A percentile compares a stretch with the other conserved stretches of the same genome.
Evolutionary conservation across 371 early-diverging fungal species (phyloP).

Genomic region (Mucor indicus): DNA sequence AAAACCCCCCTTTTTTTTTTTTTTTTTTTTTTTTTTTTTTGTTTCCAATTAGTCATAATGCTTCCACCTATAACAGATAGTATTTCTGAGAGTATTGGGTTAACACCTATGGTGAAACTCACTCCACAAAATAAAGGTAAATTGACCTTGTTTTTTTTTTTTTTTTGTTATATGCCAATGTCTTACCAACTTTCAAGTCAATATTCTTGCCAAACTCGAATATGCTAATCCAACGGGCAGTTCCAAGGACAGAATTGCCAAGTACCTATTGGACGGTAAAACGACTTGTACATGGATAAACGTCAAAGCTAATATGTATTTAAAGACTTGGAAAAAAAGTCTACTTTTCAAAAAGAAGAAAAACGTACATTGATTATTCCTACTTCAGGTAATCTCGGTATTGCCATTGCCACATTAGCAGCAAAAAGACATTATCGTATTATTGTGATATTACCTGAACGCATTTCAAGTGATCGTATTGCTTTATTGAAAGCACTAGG

Average conservation of each 20-base stretch:
- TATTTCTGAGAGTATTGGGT: conserved; percentile 29
- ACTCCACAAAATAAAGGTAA: conserved; percentile 25
- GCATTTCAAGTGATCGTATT: conserved; percentile 71
- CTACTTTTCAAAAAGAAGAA: conserved; percentile 21
- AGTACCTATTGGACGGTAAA: conserved; percentile 46
- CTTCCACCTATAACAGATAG: conserved; percentile 29
- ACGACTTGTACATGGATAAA: conserved; percentile 4
- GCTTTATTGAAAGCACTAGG: conserved; percentile 71
- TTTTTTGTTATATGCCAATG: too few relatives aligned
- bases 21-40: not conserved
- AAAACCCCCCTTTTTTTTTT: conserved; percentile 7
- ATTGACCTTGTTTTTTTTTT: not conserved
- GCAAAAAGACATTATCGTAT: conserved; percentile 41
- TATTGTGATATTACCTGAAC: conserved; percentile 70
- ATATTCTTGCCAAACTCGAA: conserved; percentile 71
- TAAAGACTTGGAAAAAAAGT: conserved; percentile 13
- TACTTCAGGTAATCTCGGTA: conserved; percentile 70
- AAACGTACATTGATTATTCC: conserved; percentile 66
- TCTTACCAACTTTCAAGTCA: conserved; percentile 27
- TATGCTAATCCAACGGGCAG: conserved; percentile 73
- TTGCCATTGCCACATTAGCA: conserved; percentile 43
- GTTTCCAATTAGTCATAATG: conserved; percentile 16
- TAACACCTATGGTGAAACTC: conserved; percentile 36
- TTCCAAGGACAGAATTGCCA: conserved; percentile 76
- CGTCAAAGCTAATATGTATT: not conserved